A percentile compares a stretch with the other conserved stretches of the same genome.
Conservation (phyloP, 371 early-diverging fungal species). For the Saksenaea vasiformis region DNA sequence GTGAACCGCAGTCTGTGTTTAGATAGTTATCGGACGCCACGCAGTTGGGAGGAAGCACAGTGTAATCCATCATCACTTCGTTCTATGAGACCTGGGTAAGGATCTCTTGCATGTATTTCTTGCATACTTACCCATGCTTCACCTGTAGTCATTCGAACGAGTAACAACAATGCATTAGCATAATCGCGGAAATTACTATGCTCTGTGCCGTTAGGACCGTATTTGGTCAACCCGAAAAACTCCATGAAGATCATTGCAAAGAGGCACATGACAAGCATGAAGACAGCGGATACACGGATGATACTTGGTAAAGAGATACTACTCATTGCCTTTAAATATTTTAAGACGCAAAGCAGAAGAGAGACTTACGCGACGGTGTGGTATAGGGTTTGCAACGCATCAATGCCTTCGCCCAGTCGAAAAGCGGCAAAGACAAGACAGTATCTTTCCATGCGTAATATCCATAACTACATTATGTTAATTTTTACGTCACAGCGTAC, state of each 20-base stretch:
- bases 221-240: conserved; percentile 60
- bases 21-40: conserved; percentile 46
- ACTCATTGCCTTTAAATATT: neutral
- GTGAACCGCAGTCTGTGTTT: conserved; percentile 56
- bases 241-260: conserved; percentile 66
- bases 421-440: conserved; percentile 58
- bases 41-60: conserved; percentile 51
- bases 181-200: conserved; percentile 57
- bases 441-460: conserved; percentile 53
- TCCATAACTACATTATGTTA: conserved; percentile 31
- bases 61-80: conserved; percentile 58
- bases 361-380: conserved; percentile 53
- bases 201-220: conserved; percentile 44
- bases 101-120: neutral
- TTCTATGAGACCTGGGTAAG: conserved; percentile 20
- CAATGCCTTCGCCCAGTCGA: conserved; percentile 59
- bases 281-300: conserved; percentile 60
- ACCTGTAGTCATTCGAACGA: conserved; percentile 60
- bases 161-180: conserved; percentile 56
- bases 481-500: neutral
- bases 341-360: neutral
- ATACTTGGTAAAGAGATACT: conserved; percentile 56
- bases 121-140: conserved; percentile 55
- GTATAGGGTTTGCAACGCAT: conserved; percentile 56
- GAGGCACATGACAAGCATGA: conserved; percentile 57